Evolutionary conservation across 2,329 filamentous ascomycete genomes (phyloP).

Genomic region (Penicillium freii): DNA sequence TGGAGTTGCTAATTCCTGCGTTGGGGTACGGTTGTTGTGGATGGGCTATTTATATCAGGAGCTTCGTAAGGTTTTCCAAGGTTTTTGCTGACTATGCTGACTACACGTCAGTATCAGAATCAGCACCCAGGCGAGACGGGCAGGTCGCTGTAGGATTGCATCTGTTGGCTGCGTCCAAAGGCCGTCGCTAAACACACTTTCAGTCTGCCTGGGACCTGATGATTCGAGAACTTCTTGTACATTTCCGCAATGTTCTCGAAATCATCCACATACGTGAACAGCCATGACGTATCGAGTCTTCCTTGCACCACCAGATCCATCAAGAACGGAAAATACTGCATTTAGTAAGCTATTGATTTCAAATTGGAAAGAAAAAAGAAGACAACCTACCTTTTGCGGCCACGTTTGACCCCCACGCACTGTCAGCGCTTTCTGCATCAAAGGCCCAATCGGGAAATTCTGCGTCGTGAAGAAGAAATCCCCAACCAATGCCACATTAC

Average conservation of each 20-base stretch:
- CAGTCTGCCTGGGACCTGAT: conserved; percentile 31
- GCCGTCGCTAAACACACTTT: conserved; percentile 31
- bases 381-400: conserved; percentile 22
- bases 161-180: conserved; percentile 23
- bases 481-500: conserved; percentile 30
- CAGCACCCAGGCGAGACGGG: neutral
- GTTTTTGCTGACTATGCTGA: conserved; percentile 1
- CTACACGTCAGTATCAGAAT: neutral
- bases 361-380: neutral
- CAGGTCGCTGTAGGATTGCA: conserved; percentile 6
- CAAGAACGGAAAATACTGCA: conserved; percentile 32
- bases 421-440: conserved; percentile 37
- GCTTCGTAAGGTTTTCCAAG: neutral
- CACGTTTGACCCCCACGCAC: conserved; percentile 30
- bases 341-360: neutral
- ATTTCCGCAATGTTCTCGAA: conserved; percentile 32
- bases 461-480: conserved; percentile 32
- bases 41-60: neutral
- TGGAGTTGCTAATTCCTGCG: neutral
- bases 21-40: neutral
- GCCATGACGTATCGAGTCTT: conserved; percentile 31
- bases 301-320: conserved; percentile 27
- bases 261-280: conserved; percentile 32
- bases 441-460: conserved; percentile 31
- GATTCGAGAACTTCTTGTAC: conserved; percentile 24